Evolutionary conservation across 352 stramenopile genomes (phyloP), one percentile per base, ranked within the genome.

Genomic region (Phytophthora podocarpi): DNA sequence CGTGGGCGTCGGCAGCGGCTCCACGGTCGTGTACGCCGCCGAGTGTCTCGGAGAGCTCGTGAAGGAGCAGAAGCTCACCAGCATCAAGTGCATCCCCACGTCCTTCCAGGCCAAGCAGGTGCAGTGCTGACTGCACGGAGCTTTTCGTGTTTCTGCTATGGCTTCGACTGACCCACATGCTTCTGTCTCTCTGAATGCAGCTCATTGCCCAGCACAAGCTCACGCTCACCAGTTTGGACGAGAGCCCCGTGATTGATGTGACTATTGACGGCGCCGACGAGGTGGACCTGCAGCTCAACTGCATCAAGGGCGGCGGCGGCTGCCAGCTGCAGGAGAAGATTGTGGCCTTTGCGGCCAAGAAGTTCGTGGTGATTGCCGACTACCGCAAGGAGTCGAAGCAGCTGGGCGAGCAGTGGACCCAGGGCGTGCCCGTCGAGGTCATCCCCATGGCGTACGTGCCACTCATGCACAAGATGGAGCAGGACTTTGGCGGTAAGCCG

Each of bases 221-320:
- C 32, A 76, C 70, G 51, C 70, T 96, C 46, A 91, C 80, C 20
- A 93, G 87, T 67, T 73, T 96, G 53, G 86, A 94, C 59, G 80
- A 89, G 53, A 67, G 81, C 49, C 82, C 87, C 26, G 82, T 93
- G 60, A 95, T 99, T 40, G 97, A 99, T 81, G 96, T 99, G 59
- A 97, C 97, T 30, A 99, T 99, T 70, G 97, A 99, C 82, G 97
- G 97, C 40, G 97, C 97, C 12, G 97, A 99, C 77, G 96, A 99
- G 70, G 97, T 99, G 46, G 97, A 99, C 70, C 46, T 73, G n/a
- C 84, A 97, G 54, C 84, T 99, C 42, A 99, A 99, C 78, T 95
- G 98, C 67, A 98, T 99, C 54, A 99, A 99, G 78, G 97, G 97
- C 42, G 96, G 97, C 30, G 97, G 97, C 59, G 97, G 87, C 49